Percentiles rank a stretch among this genome's conserved stretches.
phyloP scores from a whole-genome alignment of 257 asterid species.

The Handroanthus guayacan region DNA sequence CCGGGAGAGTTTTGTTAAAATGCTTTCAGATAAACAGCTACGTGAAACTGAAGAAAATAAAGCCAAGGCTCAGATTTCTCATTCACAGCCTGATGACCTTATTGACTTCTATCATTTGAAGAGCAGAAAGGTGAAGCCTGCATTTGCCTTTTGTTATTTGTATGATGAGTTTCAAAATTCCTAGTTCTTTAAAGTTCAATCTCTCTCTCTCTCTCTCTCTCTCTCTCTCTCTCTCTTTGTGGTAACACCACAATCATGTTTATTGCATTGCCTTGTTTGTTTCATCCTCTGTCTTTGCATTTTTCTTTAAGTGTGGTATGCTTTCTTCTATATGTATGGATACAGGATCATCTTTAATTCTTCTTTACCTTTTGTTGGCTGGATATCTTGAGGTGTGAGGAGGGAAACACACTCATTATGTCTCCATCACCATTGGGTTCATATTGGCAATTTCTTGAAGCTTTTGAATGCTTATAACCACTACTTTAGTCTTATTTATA shows the following conservation, averaged over 20 bases:
- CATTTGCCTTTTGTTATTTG: constrained; percentile 32
- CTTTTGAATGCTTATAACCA: constrained; percentile 21
- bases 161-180: constrained; percentile 19
- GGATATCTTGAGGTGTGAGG: background rate
- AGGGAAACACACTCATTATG: background rate
- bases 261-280: constrained; percentile 2
- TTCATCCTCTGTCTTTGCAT: background rate
- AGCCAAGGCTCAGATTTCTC: constrained; percentile 81
- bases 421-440: background rate
- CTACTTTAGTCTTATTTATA: background rate
- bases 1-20: constrained; percentile 88
- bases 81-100: constrained; percentile 93
- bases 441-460: background rate
- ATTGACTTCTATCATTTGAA: constrained; percentile 95
- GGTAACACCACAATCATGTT: background rate
- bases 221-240: no score
- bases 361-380: background rate
- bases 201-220: no score
- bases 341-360: constrained; percentile 13
- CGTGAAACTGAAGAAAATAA: constrained; percentile 90
- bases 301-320: background rate
- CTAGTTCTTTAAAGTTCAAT: background rate
- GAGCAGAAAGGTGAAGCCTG: constrained; percentile 76
- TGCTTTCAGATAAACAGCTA: constrained; percentile 93
- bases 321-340: background rate